A percentile compares a stretch with the other conserved stretches of the same genome.
Evolutionary conservation across 176 grass and related monocot genomes (phyloP).

Genomic region (maize (Zea mays)): DNA sequence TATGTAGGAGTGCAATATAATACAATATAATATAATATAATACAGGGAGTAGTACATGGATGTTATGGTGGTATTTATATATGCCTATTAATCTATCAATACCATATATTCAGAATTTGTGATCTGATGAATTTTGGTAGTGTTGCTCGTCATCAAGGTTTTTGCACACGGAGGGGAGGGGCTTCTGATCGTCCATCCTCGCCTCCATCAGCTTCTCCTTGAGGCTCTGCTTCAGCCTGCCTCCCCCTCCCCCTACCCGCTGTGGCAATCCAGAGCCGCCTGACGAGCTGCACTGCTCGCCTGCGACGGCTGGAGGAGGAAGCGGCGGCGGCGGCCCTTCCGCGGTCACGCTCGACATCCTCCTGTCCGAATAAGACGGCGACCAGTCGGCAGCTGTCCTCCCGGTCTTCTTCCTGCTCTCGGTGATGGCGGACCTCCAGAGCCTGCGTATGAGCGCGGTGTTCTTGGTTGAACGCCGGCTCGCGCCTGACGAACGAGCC

Average conservation of each 20-base stretch:
- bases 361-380: constrained; percentile 5
- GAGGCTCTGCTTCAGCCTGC: constrained; percentile 36
- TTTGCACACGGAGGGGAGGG: not conserved
- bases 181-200: constrained; percentile 42
- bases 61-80: not conserved
- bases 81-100: not conserved
- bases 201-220: constrained; percentile 60
- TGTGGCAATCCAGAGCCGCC: not conserved
- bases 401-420: constrained; percentile 33
- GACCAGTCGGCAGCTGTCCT: not conserved
- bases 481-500: not conserved
- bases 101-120: not conserved
- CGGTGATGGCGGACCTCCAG: constrained; percentile 50
- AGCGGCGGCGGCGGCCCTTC: not conserved
- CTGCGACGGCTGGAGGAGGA: not conserved
- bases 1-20: not conserved
- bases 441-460: constrained; percentile 46
- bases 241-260: not conserved
- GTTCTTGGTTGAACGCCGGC: constrained; percentile 19
- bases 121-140: not conserved
- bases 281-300: constrained; percentile 24
- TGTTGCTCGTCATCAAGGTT: not conserved
- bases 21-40: not conserved
- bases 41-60: not conserved
- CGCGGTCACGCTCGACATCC: constrained; percentile 5